Conservation (phyloP, 140 eudicot genomes). For the Bidens hawaiensis region DNA sequence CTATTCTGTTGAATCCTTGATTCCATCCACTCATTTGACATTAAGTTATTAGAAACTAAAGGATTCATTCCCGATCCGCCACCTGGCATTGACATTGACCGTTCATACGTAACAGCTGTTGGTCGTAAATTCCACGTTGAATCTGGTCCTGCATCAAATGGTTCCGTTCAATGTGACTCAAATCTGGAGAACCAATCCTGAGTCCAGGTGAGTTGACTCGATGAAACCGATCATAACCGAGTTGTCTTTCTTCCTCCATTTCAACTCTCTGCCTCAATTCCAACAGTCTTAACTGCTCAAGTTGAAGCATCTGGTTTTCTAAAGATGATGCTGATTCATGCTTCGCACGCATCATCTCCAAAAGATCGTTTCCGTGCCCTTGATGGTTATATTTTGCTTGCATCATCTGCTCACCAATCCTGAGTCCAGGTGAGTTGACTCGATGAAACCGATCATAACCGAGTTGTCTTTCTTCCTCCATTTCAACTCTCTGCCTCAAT, state of each 20-base stretch:
- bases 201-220: slow-evolving; percentile 41
- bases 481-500: slow-evolving; percentile 63
- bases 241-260: too few species aligned
- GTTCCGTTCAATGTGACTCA: slow-evolving; percentile 55
- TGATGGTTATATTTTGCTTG: too few species aligned
- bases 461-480: slow-evolving; percentile 91
- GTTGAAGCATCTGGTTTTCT: too few species aligned
- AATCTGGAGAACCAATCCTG: slow-evolving; percentile 37
- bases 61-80: slow-evolving; percentile 30
- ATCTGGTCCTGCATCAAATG: slow-evolving; percentile 59
- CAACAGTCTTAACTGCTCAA: too few species aligned
- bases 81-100: slow-evolving; percentile 53
- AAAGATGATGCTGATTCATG: too few species aligned
- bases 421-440: too few species aligned
- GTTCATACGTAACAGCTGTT: slow-evolving; percentile 50
- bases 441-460: too few species aligned
- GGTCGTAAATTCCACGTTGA: slow-evolving; percentile 62
- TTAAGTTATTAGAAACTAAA: slow-evolving; percentile 33
- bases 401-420: too few species aligned
- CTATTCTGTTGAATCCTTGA: slow-evolving; percentile 55
- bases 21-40: slow-evolving; percentile 73
- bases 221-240: slow-evolving; percentile 61
- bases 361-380: too few species aligned
- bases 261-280: too few species aligned
- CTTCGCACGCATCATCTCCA: too few species aligned